A percentile compares a stretch with the other conserved stretches of the same genome.
Conservation (phyloP, 2,329 filamentous ascomycete genomes). For the Penicillium oxalicum region DNA sequence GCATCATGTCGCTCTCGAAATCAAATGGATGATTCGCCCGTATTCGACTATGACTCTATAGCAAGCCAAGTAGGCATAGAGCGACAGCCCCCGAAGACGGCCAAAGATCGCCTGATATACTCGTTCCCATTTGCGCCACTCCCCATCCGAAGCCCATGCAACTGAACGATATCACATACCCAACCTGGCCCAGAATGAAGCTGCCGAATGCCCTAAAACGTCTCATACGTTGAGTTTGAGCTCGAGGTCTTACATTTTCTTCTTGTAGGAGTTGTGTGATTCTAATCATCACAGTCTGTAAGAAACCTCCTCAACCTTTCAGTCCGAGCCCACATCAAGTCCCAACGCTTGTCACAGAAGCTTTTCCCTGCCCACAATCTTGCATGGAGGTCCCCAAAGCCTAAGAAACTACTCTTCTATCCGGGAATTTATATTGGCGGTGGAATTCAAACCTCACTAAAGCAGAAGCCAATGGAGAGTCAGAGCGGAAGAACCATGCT, state of each 20-base stretch:
- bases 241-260: constrained; percentile 27
- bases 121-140: background rate
- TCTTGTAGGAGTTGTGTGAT: constrained; percentile 41
- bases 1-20: background rate
- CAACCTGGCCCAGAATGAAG: too few relatives aligned
- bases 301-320: constrained; percentile 14
- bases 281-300: constrained; percentile 43
- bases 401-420: too few relatives aligned
- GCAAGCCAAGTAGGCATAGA: background rate
- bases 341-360: background rate
- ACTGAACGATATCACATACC: background rate
- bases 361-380: too few relatives aligned
- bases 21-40: too few relatives aligned
- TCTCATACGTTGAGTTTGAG: background rate
- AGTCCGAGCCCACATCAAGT: background rate
- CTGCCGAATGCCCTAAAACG: background rate
- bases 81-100: background rate
- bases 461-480: too few relatives aligned
- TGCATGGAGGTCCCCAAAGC: background rate
- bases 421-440: too few relatives aligned
- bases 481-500: background rate
- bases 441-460: too few relatives aligned
- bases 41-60: background rate
- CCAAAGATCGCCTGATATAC: background rate
- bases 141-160: background rate